Conservation (phyloP, 345 rosid species). For the Arabis alpina region DNA sequence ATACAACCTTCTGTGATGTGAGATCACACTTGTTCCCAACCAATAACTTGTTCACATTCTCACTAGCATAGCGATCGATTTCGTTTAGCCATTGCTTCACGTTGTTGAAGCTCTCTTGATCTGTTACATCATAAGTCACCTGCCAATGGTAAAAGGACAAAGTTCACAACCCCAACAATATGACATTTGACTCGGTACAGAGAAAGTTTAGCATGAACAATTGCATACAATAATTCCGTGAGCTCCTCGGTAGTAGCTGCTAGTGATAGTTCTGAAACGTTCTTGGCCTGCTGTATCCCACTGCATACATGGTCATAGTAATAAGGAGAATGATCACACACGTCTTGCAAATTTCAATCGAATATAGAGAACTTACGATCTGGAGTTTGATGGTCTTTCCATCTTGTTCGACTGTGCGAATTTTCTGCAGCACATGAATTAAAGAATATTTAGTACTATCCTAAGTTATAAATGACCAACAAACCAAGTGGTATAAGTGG, state of each 20-base stretch:
- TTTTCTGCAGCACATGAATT: constrained; percentile 64
- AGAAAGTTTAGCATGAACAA: neutral
- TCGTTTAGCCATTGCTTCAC: constrained; percentile 80
- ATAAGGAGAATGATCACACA: constrained; percentile 4
- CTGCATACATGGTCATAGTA: constrained; percentile 46
- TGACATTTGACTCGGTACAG: no score
- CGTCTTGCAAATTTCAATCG: no score
- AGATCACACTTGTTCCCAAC: constrained; percentile 79
- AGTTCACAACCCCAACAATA: no score
- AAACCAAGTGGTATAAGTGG: neutral
- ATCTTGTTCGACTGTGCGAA: constrained; percentile 90
- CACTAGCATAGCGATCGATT: constrained; percentile 79
- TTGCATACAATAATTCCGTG: constrained; percentile 79
- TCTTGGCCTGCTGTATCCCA: constrained; percentile 99
- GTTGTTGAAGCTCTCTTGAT: constrained; percentile 80
- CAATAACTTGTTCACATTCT: constrained; percentile 75
- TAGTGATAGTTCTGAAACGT: constrained; percentile 87
- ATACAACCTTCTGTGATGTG: constrained; percentile 66
- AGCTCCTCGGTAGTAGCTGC: constrained; percentile 94
- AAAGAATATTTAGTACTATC: neutral
- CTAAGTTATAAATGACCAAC: neutral
- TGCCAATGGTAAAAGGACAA: constrained; percentile 23
- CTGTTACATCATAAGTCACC: constrained; percentile 87
- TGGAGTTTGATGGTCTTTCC: constrained; percentile 69
- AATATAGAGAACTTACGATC: constrained; percentile 40